Evolutionary conservation across 306 rosid genomes (phyloP).

Genomic region (Begonia peltatifolia): DNA sequence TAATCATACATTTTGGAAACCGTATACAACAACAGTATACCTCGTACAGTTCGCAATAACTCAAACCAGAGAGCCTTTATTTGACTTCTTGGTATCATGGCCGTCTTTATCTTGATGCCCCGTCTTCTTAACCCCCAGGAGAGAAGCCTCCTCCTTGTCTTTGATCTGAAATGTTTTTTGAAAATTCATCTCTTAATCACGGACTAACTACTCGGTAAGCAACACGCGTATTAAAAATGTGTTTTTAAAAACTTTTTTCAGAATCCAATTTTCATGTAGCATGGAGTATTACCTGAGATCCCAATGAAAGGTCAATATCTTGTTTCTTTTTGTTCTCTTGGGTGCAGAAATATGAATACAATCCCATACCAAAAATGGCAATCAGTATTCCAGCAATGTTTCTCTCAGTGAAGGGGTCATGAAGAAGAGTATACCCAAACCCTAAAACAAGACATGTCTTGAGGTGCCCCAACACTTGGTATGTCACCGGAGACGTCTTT

Average conservation of each 20-base stretch:
- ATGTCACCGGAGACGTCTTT: conserved; percentile 94
- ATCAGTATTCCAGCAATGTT: conserved; percentile 71
- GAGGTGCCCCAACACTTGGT: conserved; percentile 93
- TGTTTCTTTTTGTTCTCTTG: conserved; percentile 81
- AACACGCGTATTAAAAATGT: no score
- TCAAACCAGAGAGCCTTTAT: conserved; percentile 71
- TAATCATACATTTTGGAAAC: conserved; percentile 2
- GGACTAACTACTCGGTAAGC: neutral
- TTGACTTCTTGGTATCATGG: conserved; percentile 58
- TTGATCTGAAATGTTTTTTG: conserved; percentile 25
- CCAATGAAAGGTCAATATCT: conserved; percentile 34
- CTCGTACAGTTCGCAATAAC: neutral
- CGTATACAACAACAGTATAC: neutral
- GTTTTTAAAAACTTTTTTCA: no score
- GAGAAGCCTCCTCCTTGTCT: conserved; percentile 52
- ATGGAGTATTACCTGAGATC: conserved; percentile 39
- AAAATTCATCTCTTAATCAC: no score
- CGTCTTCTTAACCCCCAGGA: conserved; percentile 41
- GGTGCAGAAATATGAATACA: conserved; percentile 83
- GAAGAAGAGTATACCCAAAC: conserved; percentile 92
- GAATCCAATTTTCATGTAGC: neutral
- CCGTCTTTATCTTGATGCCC: conserved; percentile 52
- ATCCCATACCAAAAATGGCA: conserved; percentile 86
- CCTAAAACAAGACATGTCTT: conserved; percentile 91
- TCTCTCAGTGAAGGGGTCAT: conserved; percentile 85